Conservation (phyloP, 192 early-diverging fungal species). For the Podochytrium sp. region DNA sequence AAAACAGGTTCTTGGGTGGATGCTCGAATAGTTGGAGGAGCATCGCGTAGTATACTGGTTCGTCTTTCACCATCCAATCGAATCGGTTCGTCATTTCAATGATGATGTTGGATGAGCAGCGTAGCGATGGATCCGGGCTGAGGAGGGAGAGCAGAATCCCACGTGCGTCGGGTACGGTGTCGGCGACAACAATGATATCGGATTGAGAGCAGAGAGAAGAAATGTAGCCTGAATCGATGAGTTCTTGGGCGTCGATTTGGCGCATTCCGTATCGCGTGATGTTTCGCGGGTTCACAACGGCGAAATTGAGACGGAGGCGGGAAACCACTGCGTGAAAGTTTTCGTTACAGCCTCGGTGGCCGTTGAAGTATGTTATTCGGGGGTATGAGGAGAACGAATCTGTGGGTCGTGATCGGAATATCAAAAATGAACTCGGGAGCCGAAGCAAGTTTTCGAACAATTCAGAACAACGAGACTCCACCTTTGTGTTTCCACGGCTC, state of each 20-base stretch:
- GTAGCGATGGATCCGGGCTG: not conserved
- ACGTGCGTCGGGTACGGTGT: conserved; percentile 29
- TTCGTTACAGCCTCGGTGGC: conserved; percentile 29
- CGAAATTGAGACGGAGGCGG: conserved; percentile 9
- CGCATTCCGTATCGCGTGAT: conserved; percentile 21
- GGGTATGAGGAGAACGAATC: conserved; percentile 5
- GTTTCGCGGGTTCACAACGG: conserved; percentile 18
- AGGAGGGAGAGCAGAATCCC: conserved; percentile 3
- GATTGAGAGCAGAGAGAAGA: not conserved
- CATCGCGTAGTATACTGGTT: conserved; percentile 8
- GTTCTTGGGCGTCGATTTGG: conserved; percentile 3
- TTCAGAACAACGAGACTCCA: too few relatives aligned
- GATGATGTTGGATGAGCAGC: conserved; percentile 10
- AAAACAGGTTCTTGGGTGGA: conserved; percentile 14
- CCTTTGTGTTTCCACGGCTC: conserved; percentile 21
- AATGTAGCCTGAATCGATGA: conserved; percentile 22
- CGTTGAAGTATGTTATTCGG: conserved; percentile 26
- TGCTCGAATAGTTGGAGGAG: not conserved
- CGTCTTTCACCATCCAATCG: conserved; percentile 22
- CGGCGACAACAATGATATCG: conserved; percentile 27
- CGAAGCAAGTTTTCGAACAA: too few relatives aligned
- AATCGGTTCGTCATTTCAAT: conserved; percentile 31
- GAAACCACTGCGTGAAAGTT: conserved; percentile 20
- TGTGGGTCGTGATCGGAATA: not conserved
- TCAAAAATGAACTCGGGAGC: not conserved